Evolutionary conservation across 2,329 filamentous ascomycete species (phyloP).

Genomic region (Thelonectria olida): DNA sequence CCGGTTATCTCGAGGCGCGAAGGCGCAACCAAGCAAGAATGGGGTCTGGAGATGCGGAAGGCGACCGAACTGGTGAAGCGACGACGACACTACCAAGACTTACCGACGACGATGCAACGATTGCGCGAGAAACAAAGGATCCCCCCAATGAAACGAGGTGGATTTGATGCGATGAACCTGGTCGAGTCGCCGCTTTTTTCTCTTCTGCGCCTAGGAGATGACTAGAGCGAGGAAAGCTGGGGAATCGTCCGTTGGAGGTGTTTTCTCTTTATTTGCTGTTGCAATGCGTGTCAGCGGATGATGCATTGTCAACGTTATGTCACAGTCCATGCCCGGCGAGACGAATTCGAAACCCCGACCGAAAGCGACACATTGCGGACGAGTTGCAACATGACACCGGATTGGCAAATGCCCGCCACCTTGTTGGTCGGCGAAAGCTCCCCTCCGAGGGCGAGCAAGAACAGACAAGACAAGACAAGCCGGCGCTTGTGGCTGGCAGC

Average conservation of each 20-base stretch:
- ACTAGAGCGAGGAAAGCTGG: constrained; percentile 33
- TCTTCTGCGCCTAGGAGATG: constrained; percentile 10
- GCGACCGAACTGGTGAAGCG: constrained; percentile 35
- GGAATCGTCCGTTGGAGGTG: constrained; percentile 23
- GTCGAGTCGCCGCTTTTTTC: constrained; percentile 35
- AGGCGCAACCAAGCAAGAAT: background rate
- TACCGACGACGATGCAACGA: constrained; percentile 29
- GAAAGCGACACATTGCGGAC: background rate
- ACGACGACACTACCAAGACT: background rate
- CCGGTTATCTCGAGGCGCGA: constrained; percentile 28
- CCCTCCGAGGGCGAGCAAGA: no score
- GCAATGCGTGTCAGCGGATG: constrained; percentile 17
- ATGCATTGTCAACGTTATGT: background rate
- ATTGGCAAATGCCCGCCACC: constrained; percentile 9
- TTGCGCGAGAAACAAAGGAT: constrained; percentile 24
- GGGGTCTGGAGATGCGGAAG: constrained; percentile 23
- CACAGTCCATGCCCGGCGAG: background rate
- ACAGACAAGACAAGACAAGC: background rate
- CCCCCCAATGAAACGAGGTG: constrained; percentile 39
- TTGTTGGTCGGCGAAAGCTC: background rate
- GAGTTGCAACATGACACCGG: background rate
- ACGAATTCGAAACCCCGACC: background rate
- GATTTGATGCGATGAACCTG: constrained; percentile 37
- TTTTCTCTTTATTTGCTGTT: constrained; percentile 13
- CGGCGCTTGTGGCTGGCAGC: constrained; percentile 9